Percentiles rank a stretch among this genome's conserved stretches.
Evolutionary conservation across 2,329 filamentous ascomycete species (phyloP).

Genomic region (Tolypocladium amazonense): DNA sequence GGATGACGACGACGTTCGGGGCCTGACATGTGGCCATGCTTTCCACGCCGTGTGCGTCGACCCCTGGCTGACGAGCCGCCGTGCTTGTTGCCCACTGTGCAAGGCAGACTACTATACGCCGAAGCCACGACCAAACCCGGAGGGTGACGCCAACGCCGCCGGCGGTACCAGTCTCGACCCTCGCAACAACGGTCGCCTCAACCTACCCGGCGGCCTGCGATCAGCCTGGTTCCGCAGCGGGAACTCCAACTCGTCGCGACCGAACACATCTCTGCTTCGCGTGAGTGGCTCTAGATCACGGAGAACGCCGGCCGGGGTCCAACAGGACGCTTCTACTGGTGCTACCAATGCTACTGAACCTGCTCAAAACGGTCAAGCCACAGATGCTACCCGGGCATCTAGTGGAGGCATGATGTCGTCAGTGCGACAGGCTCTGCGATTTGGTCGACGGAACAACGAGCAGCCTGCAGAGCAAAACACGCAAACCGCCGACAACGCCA

Average conservation of each 20-base stretch:
- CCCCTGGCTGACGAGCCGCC: conserved; percentile 88
- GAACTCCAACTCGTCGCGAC: conserved; percentile 1
- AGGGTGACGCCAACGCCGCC: conserved; percentile 8
- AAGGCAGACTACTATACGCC: conserved; percentile 97
- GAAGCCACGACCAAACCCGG: conserved; percentile 60
- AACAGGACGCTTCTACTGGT: conserved; percentile 3
- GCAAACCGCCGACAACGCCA: conserved; percentile 8
- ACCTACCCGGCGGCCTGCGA: conserved; percentile 32
- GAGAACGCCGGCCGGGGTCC: neutral
- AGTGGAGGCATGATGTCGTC: conserved; percentile 17
- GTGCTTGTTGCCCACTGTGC: conserved; percentile 93
- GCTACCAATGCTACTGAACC: neutral
- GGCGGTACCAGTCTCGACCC: conserved; percentile 18
- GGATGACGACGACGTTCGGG: conserved; percentile 90
- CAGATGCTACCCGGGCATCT: neutral
- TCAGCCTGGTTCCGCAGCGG: conserved; percentile 25
- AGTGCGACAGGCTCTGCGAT: conserved; percentile 20
- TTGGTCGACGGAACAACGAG: conserved; percentile 17
- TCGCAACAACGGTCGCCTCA: conserved; percentile 33
- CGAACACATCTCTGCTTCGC: neutral
- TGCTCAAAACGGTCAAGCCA: neutral
- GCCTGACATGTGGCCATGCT: conserved; percentile 90
- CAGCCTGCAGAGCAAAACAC: conserved; percentile 5
- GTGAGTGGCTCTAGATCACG: conserved; percentile 1
- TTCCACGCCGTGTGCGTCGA: conserved; percentile 96